Percentiles rank a stretch among this genome's conserved stretches.
Evolutionary conservation across 306 rosid genomes (phyloP).

Genomic region (Pachyrhizus erosus): DNA sequence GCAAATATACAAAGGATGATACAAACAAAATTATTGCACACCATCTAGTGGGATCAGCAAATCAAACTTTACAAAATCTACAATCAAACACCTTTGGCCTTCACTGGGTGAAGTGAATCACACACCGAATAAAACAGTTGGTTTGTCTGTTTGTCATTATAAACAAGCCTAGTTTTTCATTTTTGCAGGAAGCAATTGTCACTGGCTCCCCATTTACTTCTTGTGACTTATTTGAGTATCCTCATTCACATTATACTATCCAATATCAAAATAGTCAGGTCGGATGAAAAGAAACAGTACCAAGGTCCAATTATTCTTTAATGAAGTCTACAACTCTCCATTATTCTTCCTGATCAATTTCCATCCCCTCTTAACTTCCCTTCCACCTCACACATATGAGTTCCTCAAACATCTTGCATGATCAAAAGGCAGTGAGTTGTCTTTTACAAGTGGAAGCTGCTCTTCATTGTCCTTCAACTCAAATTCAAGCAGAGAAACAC

Average conservation of each 20-base stretch:
- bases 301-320: conserved; percentile 30
- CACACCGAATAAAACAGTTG: conserved; percentile 30
- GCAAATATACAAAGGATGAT: conserved; percentile 37
- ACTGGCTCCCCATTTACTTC: conserved; percentile 41
- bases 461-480: conserved; percentile 44
- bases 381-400: conserved; percentile 30
- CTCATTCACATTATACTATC: conserved; percentile 40
- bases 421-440: conserved; percentile 18
- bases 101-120: conserved; percentile 18
- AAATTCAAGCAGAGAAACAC: conserved; percentile 25
- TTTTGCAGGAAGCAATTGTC: conserved; percentile 46
- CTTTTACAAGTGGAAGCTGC: conserved; percentile 48
- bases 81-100: conserved; percentile 30
- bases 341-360: conserved; percentile 23
- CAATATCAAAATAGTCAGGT: conserved; percentile 46
- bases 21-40: conserved; percentile 56
- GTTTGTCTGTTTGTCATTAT: conserved; percentile 36
- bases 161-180: conserved; percentile 41
- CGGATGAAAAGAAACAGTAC: conserved; percentile 46
- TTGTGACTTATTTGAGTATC: conserved; percentile 47
- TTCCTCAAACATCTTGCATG: conserved; percentile 1
- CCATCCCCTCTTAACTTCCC: conserved; percentile 31
- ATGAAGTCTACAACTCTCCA: conserved; percentile 30
- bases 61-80: conserved; percentile 61
- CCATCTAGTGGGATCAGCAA: conserved; percentile 55